These are phyloP conservation scores for Penicillium pulvis DNA, from an alignment of 495 filamentous ascomycete species.

Conservation along the genomic window DNA sequence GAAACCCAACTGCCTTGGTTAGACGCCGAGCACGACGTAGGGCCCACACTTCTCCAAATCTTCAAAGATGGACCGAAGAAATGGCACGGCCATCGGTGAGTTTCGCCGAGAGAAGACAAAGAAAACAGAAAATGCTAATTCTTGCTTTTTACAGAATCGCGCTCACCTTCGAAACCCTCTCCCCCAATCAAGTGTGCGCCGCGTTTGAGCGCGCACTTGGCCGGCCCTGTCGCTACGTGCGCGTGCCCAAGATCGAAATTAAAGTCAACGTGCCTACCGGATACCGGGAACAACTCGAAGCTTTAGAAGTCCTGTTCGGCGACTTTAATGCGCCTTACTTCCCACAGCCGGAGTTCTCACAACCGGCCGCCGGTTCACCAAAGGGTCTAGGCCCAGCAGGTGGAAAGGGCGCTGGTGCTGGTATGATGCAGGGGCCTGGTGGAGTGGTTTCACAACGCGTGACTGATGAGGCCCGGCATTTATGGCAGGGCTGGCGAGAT, in stretches of 20 bases:
- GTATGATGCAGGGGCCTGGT: slow-evolving; percentile 61
- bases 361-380: slow-evolving; percentile 46
- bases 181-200: slow-evolving; percentile 77
- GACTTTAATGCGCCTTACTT: slow-evolving; percentile 67
- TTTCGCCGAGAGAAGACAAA: slow-evolving; percentile 9
- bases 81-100: slow-evolving; percentile 80
- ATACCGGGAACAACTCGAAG: slow-evolving; percentile 86
- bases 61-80: slow-evolving; percentile 89
- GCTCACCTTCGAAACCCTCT: slow-evolving; percentile 88
- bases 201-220: slow-evolving; percentile 77
- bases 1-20: slow-evolving; percentile 91
- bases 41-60: slow-evolving; percentile 90
- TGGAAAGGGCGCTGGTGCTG: slow-evolving; percentile 61
- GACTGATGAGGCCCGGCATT: slow-evolving; percentile 69
- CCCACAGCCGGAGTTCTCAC: slow-evolving; percentile 51
- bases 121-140: slow-evolving; percentile 5
- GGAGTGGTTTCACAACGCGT: slow-evolving; percentile 53
- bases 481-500: slow-evolving; percentile 90
- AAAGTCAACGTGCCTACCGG: slow-evolving; percentile 83
- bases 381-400: slow-evolving; percentile 60
- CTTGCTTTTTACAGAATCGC: slow-evolving; percentile 62
- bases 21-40: slow-evolving; percentile 95
- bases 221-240: slow-evolving; percentile 74
- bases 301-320: slow-evolving; percentile 64
- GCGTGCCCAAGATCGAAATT: slow-evolving; percentile 73